Evolutionary conservation across 768 basidiomycete species (phyloP), one percentile per base, ranked within the genome.

Genomic region (Amanita fuliginea): DNA sequence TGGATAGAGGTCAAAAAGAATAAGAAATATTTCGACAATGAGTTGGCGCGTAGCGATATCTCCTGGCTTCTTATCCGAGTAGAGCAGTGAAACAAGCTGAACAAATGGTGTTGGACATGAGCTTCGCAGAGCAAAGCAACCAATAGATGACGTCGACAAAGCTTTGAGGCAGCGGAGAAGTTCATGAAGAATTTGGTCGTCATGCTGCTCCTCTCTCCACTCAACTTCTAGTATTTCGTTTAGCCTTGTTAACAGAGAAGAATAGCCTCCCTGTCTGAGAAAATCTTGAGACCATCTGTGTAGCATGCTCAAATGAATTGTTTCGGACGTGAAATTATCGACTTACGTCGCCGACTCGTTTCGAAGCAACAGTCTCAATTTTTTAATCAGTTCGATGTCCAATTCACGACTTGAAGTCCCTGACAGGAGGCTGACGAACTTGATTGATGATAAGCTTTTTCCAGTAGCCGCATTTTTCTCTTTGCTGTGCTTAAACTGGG

Each of bases 191-290:
- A 96, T 73, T 62, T 96, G 84, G 60, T 98, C 96, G 59, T 96
- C 96, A 55, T 96, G 95, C 60, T 98, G 95, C 61, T 99, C 96
- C 63, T 98, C 95, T 90, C 95, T 82, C 96, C 96, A 99, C 65
- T 99, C 96, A 32, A 97, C 80, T 57, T 93, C 88, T 1, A 99
- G 73, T 14, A 98, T 75, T 64, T 99, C 94, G 52, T 92, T 88
- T 19, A 98, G 67, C 47, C 91, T 73, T 0, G 83, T 87, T 36
- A 97, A 63, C 28, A 99, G 67, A 2, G 85, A 82, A 8, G 80
- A 75, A 59, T 98, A 99, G 1, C 96, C 96, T 13, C 92, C 90
- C 19, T 79, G 64, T 44, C 74, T 74, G 42, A 96, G 63, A 60
- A 98, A 98, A 39, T 83, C 81, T 56, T 89, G 76, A 10, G 96